phyloP scores from a whole-genome alignment of 116 monocot species.

The Dioscorea cayenensis region DNA sequence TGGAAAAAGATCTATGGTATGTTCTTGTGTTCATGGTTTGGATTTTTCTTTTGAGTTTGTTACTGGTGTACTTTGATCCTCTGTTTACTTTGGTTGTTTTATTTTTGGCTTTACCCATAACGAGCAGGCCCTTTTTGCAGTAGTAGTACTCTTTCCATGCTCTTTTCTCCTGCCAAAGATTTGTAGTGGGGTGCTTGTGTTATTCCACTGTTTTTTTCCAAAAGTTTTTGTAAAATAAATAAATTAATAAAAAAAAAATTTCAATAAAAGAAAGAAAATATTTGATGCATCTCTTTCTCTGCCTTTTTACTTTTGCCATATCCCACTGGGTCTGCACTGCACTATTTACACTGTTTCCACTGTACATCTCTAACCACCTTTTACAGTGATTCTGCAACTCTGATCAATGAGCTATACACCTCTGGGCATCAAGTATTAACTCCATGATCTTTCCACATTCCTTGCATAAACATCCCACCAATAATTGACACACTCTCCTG shows the following conservation, averaged over 20 bases:
- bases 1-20: constrained; percentile 83
- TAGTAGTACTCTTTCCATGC: background rate
- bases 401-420: background rate
- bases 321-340: background rate
- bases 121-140: background rate
- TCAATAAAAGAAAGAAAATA: no score
- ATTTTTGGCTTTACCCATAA: constrained; percentile 5
- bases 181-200: background rate
- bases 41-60: background rate
- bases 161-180: background rate
- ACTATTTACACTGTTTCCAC: background rate
- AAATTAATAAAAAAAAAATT: no score
- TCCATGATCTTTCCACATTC: no score
- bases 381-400: background rate
- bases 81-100: constrained; percentile 4
- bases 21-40: background rate
- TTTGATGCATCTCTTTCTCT: background rate
- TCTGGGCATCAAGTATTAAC: background rate
- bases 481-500: no score
- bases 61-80: constrained; percentile 1
- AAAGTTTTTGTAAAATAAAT: background rate
- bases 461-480: no score
- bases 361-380: background rate
- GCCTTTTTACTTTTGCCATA: background rate
- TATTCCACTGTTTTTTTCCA: background rate